Conservation (phyloP, 2,329 filamentous ascomycete genomes). For the Cladophialophora psammophila region DNA sequence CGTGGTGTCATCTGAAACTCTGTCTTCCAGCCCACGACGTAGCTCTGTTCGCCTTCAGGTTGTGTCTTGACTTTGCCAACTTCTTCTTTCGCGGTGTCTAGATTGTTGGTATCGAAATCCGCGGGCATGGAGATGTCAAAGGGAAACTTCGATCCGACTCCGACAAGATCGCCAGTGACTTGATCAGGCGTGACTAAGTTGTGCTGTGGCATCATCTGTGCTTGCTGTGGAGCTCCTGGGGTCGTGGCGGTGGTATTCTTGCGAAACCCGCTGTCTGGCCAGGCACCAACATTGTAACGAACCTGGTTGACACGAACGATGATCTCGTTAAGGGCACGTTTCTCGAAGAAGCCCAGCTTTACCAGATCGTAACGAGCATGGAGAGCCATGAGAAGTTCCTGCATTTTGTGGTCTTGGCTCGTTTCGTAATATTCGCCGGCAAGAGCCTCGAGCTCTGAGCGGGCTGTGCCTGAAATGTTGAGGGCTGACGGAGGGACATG, state of each 20-base stretch:
- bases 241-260: not conserved
- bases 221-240: not conserved
- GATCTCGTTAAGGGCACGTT: not conserved
- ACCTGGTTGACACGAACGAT: not conserved
- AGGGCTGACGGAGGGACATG: not conserved
- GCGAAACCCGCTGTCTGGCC: not conserved
- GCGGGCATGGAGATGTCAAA: not conserved
- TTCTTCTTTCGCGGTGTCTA: not conserved
- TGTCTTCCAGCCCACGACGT: not conserved
- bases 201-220: not conserved
- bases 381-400: not conserved
- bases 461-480: not conserved
- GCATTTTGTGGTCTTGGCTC: not conserved
- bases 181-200: not conserved
- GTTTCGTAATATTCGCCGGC: not conserved
- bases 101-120: not conserved
- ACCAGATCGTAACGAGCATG: not conserved
- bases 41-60: not conserved
- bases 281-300: not conserved
- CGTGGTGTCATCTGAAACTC: not conserved
- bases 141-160: not conserved
- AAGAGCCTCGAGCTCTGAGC: conserved; percentile 2
- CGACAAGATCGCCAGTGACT: not conserved
- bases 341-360: not conserved
- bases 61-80: not conserved